Evolutionary conservation across 768 basidiomycete genomes (phyloP).

Genomic region (Peribolospora baueri): DNA sequence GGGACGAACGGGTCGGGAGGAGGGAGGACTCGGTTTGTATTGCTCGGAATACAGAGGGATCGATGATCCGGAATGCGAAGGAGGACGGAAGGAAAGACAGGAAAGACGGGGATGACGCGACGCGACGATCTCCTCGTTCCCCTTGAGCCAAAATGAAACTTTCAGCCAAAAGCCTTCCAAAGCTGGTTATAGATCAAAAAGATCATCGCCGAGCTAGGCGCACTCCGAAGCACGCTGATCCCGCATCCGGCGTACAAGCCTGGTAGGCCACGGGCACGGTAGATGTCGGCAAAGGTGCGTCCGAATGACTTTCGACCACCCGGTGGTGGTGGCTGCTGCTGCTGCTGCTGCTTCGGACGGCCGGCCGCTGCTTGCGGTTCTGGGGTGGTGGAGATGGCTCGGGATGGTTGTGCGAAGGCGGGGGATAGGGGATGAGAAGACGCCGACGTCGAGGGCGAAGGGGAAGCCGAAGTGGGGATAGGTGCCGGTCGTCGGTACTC

Average conservation of each 20-base stretch:
- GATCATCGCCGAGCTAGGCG: constrained; percentile 76
- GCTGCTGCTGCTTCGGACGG: constrained; percentile 75
- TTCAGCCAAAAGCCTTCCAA: constrained; percentile 28
- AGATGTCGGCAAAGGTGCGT: constrained; percentile 45
- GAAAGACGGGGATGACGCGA: too few relatives aligned
- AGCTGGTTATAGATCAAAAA: constrained; percentile 78
- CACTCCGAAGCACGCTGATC: constrained; percentile 58
- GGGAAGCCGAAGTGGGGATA: not conserved
- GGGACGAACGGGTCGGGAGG: too few relatives aligned
- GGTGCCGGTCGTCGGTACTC: constrained; percentile 33
- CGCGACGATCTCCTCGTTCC: too few relatives aligned
- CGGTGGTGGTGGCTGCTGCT: constrained; percentile 15
- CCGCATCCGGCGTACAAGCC: constrained; percentile 86
- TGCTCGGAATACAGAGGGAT: too few relatives aligned
- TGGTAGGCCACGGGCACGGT: constrained; percentile 42
- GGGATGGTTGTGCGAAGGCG: constrained; percentile 14
- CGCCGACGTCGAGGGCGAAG: too few relatives aligned
- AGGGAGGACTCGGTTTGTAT: too few relatives aligned
- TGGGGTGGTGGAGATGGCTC: constrained; percentile 75
- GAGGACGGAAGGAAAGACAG: too few relatives aligned
- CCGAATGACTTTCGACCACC: constrained; percentile 16
- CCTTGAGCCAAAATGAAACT: not conserved
- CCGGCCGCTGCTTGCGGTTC: constrained; percentile 84
- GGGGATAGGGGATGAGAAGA: too few relatives aligned
- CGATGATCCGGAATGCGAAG: too few relatives aligned